These are phyloP conservation scores for Dipodascus albidus DNA, from an alignment of 805 yeast genomes.

Conservation along the genomic window DNA sequence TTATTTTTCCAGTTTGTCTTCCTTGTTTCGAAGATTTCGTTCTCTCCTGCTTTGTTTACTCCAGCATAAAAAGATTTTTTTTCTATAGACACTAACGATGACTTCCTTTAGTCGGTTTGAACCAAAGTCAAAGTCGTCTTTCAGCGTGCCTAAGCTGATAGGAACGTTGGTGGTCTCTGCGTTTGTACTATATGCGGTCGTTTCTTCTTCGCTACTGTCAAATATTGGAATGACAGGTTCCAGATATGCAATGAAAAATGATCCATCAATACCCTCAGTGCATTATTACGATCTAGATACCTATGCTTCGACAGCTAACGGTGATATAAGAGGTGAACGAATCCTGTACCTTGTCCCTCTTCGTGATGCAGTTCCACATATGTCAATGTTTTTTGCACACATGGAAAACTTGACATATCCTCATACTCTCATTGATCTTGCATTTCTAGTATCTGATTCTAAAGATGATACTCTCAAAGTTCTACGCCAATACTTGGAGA, in stretches of 20 bases:
- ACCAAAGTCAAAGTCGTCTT: not conserved
- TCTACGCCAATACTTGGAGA: constrained; percentile 43
- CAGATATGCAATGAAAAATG: constrained; percentile 12
- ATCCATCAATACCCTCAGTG: constrained; percentile 29
- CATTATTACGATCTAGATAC: constrained; percentile 64
- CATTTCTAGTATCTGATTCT: constrained; percentile 85
- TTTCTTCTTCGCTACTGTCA: not conserved
- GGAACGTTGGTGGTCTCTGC: not conserved
- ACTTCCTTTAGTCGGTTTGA: not conserved
- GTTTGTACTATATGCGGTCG: not conserved
- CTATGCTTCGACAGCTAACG: constrained; percentile 53
- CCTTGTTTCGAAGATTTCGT: not conserved
- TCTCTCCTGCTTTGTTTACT: not conserved
- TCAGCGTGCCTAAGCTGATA: not conserved
- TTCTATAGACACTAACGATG: not conserved
- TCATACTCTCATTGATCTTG: constrained; percentile 69
- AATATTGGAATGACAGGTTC: not conserved
- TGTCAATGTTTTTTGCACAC: constrained; percentile 82
- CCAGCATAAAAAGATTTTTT: not conserved
- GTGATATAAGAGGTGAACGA: constrained; percentile 73
- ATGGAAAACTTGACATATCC: constrained; percentile 75
- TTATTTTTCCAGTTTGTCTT: not conserved
- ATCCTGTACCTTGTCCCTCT: constrained; percentile 80
- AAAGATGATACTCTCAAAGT: constrained; percentile 76
- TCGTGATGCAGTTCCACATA: constrained; percentile 83